Evolutionary conservation across 140 eudicot genomes (phyloP).

Genomic region (Ambrosia hybrid): DNA sequence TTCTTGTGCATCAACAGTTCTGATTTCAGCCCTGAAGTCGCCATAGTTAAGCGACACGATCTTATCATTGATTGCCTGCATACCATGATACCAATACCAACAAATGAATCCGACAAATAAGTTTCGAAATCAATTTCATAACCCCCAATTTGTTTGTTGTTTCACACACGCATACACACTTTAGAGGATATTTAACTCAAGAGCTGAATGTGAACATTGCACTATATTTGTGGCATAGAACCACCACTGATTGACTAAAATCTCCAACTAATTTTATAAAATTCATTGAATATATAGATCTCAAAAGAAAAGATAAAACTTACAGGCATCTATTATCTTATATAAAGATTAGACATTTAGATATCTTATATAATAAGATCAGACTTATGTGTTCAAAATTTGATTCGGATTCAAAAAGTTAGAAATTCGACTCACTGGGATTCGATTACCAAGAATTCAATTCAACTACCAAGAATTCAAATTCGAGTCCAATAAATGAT

Average conservation of each 20-base stretch:
- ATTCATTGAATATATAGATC: neutral
- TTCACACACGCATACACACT: no score
- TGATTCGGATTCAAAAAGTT: no score
- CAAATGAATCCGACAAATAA: constrained; percentile 1
- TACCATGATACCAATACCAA: constrained; percentile 17
- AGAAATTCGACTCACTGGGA: no score
- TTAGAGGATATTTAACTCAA: no score
- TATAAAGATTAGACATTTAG: no score
- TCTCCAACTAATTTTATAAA: neutral
- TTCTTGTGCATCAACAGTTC: constrained; percentile 80
- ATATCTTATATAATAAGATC: no score
- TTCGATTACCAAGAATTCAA: no score
- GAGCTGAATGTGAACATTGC: neutral
- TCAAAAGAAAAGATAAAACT: neutral
- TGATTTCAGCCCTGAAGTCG: constrained; percentile 65
- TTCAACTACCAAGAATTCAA: no score
- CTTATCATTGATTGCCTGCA: constrained; percentile 77
- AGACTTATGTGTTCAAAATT: no score
- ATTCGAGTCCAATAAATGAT: no score
- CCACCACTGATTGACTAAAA: neutral
- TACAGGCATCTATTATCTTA: no score
- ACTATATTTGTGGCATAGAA: neutral
- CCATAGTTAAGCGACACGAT: constrained; percentile 65
- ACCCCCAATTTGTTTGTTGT: neutral
- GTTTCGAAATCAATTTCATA: neutral